phyloP scores from a whole-genome alignment of 768 basidiomycete species.

The Boletus edulis region DNA sequence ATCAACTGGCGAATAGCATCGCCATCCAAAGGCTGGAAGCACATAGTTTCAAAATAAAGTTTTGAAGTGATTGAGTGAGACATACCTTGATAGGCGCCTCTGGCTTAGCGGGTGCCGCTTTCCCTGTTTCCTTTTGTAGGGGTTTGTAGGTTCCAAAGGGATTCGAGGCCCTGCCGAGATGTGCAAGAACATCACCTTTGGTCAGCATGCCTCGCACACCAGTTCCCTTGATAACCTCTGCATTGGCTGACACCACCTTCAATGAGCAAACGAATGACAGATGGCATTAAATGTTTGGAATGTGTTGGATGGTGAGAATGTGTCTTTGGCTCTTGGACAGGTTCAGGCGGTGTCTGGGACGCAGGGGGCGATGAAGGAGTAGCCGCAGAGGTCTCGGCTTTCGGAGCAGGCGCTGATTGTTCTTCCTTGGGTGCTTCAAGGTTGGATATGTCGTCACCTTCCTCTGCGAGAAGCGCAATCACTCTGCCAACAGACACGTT shows the following conservation, averaged over 20 bases:
- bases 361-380: slow-evolving; percentile 15
- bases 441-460: slow-evolving; percentile 92
- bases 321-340: slow-evolving; percentile 34
- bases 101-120: slow-evolving; percentile 28
- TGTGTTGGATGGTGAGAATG: slow-evolving; percentile 40
- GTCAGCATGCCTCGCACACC: slow-evolving; percentile 93
- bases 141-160: slow-evolving; percentile 75
- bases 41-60: neutral
- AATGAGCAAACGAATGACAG: slow-evolving; percentile 78
- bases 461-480: slow-evolving; percentile 92
- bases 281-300: slow-evolving; percentile 81
- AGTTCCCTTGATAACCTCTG: slow-evolving; percentile 77
- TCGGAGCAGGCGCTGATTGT: slow-evolving; percentile 8
- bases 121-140: slow-evolving; percentile 27
- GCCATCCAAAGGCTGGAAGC: slow-evolving; percentile 55
- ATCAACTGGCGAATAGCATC: slow-evolving; percentile 63
- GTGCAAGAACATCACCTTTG: slow-evolving; percentile 90
- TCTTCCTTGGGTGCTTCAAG: slow-evolving; percentile 60
- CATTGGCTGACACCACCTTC: slow-evolving; percentile 51
- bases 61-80: neutral
- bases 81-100: slow-evolving; percentile 38
- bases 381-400: slow-evolving; percentile 24
- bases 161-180: slow-evolving; percentile 77
- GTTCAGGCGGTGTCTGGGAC: slow-evolving; percentile 16
- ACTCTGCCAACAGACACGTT: slow-evolving; percentile 83